These are phyloP conservation scores for Fomitopsis pulvina DNA, from an alignment of 768 basidiomycete genomes.

Conservation along the genomic window DNA sequence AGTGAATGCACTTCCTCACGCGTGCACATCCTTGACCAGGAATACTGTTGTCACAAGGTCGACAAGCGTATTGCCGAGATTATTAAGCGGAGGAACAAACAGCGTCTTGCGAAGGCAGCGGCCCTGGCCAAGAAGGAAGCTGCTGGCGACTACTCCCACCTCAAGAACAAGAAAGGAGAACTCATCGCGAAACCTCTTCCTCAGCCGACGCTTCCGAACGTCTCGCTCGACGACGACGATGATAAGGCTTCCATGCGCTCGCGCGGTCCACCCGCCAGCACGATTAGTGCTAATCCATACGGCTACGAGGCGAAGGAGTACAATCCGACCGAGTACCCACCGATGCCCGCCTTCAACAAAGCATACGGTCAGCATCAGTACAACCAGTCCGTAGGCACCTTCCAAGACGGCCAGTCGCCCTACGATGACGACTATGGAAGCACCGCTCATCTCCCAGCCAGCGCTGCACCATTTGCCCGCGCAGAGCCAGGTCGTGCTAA, in stretches of 20 bases:
- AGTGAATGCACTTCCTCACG: conserved; percentile 4
- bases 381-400: conserved; percentile 50
- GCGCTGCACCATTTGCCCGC: conserved; percentile 52
- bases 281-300: conserved; percentile 39
- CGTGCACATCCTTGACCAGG: conserved; percentile 35
- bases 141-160: conserved; percentile 81
- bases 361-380: conserved; percentile 54
- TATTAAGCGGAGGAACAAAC: conserved; percentile 86
- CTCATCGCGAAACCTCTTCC: conserved; percentile 73
- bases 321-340: conserved; percentile 40
- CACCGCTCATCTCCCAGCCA: conserved; percentile 47
- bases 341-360: conserved; percentile 70
- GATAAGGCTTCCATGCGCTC: conserved; percentile 52
- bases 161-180: conserved; percentile 91
- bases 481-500: conserved; percentile 5
- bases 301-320: conserved; percentile 46
- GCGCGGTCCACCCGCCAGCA: conserved; percentile 50
- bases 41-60: conserved; percentile 98
- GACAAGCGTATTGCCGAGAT: conserved; percentile 97
- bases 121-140: conserved; percentile 89
- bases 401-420: conserved; percentile 41
- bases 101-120: conserved; percentile 74
- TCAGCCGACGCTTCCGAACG: conserved; percentile 90
- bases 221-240: conserved; percentile 78
- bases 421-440: conserved; percentile 72